Conservation (phyloP, 176 grass and related monocot species). For the Bolboschoenus planiculmis region DNA sequence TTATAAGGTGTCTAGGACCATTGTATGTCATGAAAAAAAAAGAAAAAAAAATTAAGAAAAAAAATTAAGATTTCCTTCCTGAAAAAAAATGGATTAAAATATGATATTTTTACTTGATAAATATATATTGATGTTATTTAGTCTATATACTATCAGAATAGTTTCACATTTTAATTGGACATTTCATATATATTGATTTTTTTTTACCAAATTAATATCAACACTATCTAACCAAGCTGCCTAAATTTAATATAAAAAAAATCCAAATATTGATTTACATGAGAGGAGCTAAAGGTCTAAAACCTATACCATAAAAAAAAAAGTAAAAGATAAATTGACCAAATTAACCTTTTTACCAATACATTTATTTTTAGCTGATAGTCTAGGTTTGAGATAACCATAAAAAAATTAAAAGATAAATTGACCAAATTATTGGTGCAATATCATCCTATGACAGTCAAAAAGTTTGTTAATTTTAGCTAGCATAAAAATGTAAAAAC, state of each 20-base stretch:
- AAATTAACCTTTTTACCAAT: not conserved
- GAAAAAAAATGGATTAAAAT: not conserved
- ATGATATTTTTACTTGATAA: not conserved
- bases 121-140: not conserved
- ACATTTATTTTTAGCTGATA: not conserved
- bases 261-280: not conserved
- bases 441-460: not conserved
- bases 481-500: not conserved
- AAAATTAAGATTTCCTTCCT: not conserved
- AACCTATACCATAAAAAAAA: not conserved
- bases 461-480: not conserved
- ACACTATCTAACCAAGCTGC: not conserved
- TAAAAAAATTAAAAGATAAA: too few relatives aligned
- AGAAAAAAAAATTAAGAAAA: not conserved
- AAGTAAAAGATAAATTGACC: not conserved
- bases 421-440: not conserved
- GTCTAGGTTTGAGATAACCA: too few relatives aligned
- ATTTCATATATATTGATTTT: too few relatives aligned
- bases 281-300: not conserved
- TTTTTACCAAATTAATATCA: not conserved
- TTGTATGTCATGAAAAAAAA: not conserved
- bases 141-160: too few relatives aligned
- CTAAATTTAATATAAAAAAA: not conserved
- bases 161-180: too few relatives aligned
- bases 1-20: not conserved